These are phyloP conservation scores for Trametes hirsuta DNA, from an alignment of 1,284 basidiomycete genomes.

Conservation along the genomic window DNA sequence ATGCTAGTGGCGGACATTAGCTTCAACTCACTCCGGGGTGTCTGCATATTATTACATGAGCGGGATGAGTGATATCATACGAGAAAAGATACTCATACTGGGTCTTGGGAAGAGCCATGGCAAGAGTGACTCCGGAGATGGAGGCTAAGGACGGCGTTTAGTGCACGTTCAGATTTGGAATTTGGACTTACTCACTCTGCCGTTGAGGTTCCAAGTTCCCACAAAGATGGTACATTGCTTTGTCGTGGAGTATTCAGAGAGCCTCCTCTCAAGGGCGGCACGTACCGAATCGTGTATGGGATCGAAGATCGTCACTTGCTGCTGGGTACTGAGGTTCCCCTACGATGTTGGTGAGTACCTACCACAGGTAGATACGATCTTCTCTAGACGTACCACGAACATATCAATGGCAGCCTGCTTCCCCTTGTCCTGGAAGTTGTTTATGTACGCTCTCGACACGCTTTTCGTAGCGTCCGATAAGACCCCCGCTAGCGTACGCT, in stretches of 20 bases:
- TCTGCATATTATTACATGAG: slow-evolving; percentile 37
- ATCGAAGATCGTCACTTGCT: slow-evolving; percentile 90
- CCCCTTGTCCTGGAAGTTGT: slow-evolving; percentile 95
- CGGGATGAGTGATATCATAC: slow-evolving; percentile 4
- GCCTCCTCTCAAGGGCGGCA: slow-evolving; percentile 65
- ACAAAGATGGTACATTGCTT: slow-evolving; percentile 77
- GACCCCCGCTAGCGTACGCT: slow-evolving; percentile 88
- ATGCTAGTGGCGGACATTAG: not conserved
- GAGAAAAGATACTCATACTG: slow-evolving; percentile 49
- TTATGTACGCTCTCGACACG: slow-evolving; percentile 93
- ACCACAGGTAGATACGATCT: not conserved
- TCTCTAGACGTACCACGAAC: slow-evolving; percentile 69
- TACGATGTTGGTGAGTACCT: slow-evolving; percentile 35
- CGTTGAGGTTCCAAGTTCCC: slow-evolving; percentile 98
- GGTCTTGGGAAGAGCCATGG: slow-evolving; percentile 90
- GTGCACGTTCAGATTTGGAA: slow-evolving; percentile 14
- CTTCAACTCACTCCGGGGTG: slow-evolving; percentile 56
- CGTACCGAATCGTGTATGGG: slow-evolving; percentile 91
- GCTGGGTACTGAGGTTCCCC: slow-evolving; percentile 92
- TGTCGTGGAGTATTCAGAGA: slow-evolving; percentile 85
- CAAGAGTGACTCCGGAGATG: slow-evolving; percentile 82
- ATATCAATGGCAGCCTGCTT: slow-evolving; percentile 97
- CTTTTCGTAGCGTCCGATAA: slow-evolving; percentile 97
- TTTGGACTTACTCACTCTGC: slow-evolving; percentile 57
- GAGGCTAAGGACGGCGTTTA: slow-evolving; percentile 39